Base-by-base conservation (phyloP, 2,329 filamentous ascomycete species). In the Talaromyces sp. region DNA sequence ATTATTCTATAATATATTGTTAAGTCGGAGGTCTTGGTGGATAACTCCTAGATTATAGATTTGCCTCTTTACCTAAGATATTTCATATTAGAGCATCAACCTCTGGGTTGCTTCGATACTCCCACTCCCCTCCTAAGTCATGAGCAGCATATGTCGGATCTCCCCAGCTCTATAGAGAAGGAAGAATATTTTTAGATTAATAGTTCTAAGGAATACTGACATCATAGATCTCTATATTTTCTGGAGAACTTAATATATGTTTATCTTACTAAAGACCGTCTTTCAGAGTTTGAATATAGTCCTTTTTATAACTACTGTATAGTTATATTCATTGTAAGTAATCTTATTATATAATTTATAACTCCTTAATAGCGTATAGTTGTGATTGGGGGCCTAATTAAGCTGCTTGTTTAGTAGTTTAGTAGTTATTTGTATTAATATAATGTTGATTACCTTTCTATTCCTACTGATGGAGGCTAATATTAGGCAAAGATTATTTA, bases 141-240 rank as follows among this genome's bases (percentile, higher is more conserved):
- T 73, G 0, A 74, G 61, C 2, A 74, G 66, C 67, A 73, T 73
- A 60, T 74, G 65, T 5, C 65, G 66, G 55, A 73, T 73, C 34
- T 67, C 50, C 31, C 69, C 66, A 57, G 66, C 67, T 1, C 69
- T 65, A 62, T 73, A 61, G 5, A 73, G 65, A 55, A 73, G 73
- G 4, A 47, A 56, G 18, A 28, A 50, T 40, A 65, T 57, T 2
- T 54, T 61, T 59, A 72, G 42, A 54, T 72, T 61, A 50, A 73
- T 69, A 70, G 60, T 30, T 52, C 47, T 47, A 28, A 62, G 36
- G n/a, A 62, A 74, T 1, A 73, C 66, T 10, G 69, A 68, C n/a
- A 73, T 63, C 3, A 67, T 67, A 31, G 65, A 68, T 4, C 69
- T 69, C 56, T 74, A 68, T 4, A 57, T 65, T 10, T 60, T 63